Evolutionary conservation across 1,139 yeast genomes (phyloP).

Genomic region (Suhomyces panamericanus): DNA sequence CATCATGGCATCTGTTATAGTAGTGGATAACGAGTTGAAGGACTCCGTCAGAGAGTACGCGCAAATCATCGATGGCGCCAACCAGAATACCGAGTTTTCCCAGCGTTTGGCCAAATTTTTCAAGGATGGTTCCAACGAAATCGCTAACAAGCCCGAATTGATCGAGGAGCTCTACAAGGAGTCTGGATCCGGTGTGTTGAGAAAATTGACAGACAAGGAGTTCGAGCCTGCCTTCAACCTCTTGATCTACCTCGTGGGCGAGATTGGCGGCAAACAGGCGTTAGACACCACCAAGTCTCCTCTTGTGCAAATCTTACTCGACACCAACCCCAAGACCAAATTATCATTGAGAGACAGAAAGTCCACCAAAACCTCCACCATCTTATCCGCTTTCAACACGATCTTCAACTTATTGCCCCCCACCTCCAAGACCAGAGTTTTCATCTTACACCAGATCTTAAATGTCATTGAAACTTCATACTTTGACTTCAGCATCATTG

Average conservation of each 20-base stretch:
- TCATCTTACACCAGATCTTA: constrained; percentile 36
- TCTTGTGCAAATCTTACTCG: constrained; percentile 33
- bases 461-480: constrained; percentile 32
- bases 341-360: constrained; percentile 50
- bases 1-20: constrained; percentile 47
- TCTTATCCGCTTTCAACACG: constrained; percentile 44
- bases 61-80: constrained; percentile 38
- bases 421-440: constrained; percentile 34
- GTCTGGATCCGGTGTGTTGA: constrained; percentile 24
- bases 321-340: constrained; percentile 38
- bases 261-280: constrained; percentile 30
- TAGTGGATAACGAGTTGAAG: constrained; percentile 46
- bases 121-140: constrained; percentile 25
- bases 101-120: constrained; percentile 27
- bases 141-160: constrained; percentile 32
- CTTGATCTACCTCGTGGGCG: constrained; percentile 37
- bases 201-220: constrained; percentile 44
- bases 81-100: constrained; percentile 31
- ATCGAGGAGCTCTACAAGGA: constrained; percentile 27
- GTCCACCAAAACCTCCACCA: constrained; percentile 44
- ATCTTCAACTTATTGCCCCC: constrained; percentile 47
- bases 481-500: constrained; percentile 37
- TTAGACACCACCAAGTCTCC: constrained; percentile 30
- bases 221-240: constrained; percentile 49
- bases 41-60: constrained; percentile 46